phyloP scores from a whole-genome alignment of 2,329 filamentous ascomycete genomes.

The Periconia macrospinosa region DNA sequence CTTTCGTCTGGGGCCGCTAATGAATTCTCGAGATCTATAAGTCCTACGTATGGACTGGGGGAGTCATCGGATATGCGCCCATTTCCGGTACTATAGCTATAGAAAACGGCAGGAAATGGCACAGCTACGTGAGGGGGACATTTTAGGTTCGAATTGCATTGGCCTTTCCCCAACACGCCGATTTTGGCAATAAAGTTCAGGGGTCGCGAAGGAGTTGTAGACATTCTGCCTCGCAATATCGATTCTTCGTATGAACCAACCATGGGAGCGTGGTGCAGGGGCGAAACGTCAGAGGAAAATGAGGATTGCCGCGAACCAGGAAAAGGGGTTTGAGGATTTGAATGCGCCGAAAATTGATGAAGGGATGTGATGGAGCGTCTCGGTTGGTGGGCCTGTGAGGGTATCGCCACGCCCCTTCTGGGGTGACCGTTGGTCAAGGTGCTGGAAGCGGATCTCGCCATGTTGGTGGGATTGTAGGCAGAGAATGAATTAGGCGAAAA shows the following conservation, averaged over 20 bases:
- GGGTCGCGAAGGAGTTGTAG: constrained; percentile 88
- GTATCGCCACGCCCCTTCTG: constrained; percentile 62
- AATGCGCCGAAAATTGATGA: constrained; percentile 41
- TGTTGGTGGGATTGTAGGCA: constrained; percentile 49
- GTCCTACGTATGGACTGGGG: constrained; percentile 92
- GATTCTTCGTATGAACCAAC: constrained; percentile 98
- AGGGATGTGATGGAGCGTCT: constrained; percentile 72
- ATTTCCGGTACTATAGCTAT: constrained; percentile 79
- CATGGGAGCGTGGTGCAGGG: constrained; percentile 88
- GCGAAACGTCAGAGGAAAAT: constrained; percentile 71
- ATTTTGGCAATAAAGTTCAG: constrained; percentile 94
- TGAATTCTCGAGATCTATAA: constrained; percentile 86
- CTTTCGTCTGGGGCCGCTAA: constrained; percentile 57
- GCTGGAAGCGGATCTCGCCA: constrained; percentile 31
- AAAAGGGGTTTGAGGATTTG: constrained; percentile 48
- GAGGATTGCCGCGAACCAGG: constrained; percentile 67
- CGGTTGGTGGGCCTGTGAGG: constrained; percentile 78
- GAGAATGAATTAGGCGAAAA: constrained; percentile 65
- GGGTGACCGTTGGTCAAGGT: constrained; percentile 40
- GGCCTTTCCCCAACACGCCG: constrained; percentile 84
- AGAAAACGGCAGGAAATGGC: constrained; percentile 93
- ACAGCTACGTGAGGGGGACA: constrained; percentile 90
- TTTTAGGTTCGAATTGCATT: constrained; percentile 80
- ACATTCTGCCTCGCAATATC: constrained; percentile 93
- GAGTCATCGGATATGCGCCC: constrained; percentile 73